Evolutionary conservation across 164 flowering plant genomes (phyloP).

Genomic region (Vitis cinerea): DNA sequence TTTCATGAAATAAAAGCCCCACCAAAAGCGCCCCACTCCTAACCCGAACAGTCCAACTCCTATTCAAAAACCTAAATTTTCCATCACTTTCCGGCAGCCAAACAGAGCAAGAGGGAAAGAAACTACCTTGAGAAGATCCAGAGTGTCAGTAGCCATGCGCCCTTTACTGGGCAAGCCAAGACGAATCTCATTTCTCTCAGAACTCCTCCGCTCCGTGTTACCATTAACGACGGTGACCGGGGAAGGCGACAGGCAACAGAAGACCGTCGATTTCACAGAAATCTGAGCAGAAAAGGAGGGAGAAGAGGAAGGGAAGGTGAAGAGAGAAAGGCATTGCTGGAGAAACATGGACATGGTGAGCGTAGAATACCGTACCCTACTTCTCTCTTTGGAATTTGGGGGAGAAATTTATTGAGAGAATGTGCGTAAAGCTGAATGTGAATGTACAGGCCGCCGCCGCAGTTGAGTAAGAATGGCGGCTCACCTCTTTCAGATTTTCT

Average conservation of each 20-base stretch:
- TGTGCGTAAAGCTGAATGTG: no score
- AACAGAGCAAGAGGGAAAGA: neutral
- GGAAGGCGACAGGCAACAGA: slow-evolving; percentile 27
- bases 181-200: slow-evolving; percentile 63
- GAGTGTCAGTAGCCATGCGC: slow-evolving; percentile 81
- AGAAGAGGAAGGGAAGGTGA: slow-evolving; percentile 5
- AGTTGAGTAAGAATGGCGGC: no score
- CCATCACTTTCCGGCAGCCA: neutral
- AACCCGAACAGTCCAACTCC: no score
- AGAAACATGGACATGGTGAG: neutral
- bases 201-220: slow-evolving; percentile 11
- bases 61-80: no score
- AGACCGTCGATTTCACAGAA: slow-evolving; percentile 16
- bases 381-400: no score
- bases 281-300: slow-evolving; percentile 10
- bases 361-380: no score
- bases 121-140: slow-evolving; percentile 80
- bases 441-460: no score
- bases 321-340: neutral
- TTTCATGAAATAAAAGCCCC: no score
- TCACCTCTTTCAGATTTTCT: no score
- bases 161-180: slow-evolving; percentile 96
- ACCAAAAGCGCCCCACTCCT: no score
- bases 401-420: no score
- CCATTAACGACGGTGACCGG: slow-evolving; percentile 35